Percentiles rank a stretch among this genome's conserved stretches.
Evolutionary conservation across 2,329 filamentous ascomycete genomes (phyloP).

Genomic region (Ceratocystis cubensis): DNA sequence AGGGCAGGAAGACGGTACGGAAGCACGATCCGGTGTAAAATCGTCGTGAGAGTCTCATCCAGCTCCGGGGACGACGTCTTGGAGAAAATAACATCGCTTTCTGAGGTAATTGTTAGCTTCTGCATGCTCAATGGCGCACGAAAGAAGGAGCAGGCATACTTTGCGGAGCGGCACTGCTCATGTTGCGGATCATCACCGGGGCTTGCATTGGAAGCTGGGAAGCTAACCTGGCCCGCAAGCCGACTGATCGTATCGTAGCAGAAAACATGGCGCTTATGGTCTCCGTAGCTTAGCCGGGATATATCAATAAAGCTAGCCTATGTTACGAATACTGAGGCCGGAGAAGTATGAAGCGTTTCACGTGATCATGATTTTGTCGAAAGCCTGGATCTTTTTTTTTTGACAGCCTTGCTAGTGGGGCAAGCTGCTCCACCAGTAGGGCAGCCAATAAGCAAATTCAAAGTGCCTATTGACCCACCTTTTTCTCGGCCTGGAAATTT

Average conservation of each 20-base stretch:
- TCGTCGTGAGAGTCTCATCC: slow-evolving; percentile 37
- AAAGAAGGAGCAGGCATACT: slow-evolving; percentile 10
- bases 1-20: slow-evolving; percentile 44
- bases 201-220: background rate
- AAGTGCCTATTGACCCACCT: background rate
- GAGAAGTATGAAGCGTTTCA: background rate
- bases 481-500: slow-evolving; percentile 5
- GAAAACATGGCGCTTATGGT: slow-evolving; percentile 1
- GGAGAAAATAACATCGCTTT: slow-evolving; percentile 34
- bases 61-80: slow-evolving; percentile 42
- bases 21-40: slow-evolving; percentile 49
- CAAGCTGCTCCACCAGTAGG: slow-evolving; percentile 4
- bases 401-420: background rate
- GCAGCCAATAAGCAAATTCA: slow-evolving; percentile 14
- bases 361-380: slow-evolving; percentile 7
- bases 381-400: slow-evolving; percentile 3
- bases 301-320: background rate
- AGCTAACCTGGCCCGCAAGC: slow-evolving; percentile 8
- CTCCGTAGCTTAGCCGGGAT: background rate
- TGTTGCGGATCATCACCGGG: slow-evolving; percentile 8
- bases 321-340: background rate
- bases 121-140: background rate
- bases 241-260: slow-evolving; percentile 9
- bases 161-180: slow-evolving; percentile 12
- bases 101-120: slow-evolving; percentile 4